Percentiles rank a stretch among this genome's conserved stretches.
Evolutionary conservation across 73 alveolate species (phyloP).

Genomic region (Paramecium sexaurelia): DNA sequence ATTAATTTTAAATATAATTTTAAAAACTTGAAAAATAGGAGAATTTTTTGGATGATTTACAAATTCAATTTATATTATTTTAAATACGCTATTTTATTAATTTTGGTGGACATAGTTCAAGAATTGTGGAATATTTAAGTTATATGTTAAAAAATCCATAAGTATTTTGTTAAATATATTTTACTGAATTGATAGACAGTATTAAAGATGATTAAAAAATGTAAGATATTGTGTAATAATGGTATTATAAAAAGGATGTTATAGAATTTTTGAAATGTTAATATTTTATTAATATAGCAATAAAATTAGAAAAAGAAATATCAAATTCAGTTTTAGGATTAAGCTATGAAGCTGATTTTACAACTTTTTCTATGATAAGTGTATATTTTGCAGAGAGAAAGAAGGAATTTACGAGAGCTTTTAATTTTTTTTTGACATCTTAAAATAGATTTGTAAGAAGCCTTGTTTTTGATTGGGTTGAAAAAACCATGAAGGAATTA

Average conservation of each 20-base stretch:
- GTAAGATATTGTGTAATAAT: neutral
- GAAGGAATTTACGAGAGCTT: neutral
- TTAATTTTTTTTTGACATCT: slow-evolving; percentile 5
- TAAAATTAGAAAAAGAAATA: neutral
- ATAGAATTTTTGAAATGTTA: slow-evolving; percentile 20
- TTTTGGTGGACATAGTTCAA: neutral
- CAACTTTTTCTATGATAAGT: neutral
- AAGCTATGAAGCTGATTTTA: slow-evolving; percentile 13
- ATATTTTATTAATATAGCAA: neutral
- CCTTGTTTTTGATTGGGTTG: neutral
- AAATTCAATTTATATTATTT: neutral
- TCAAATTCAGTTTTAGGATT: neutral
- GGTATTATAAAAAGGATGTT: neutral
- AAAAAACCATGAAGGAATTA: neutral
- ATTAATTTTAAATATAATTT: neutral
- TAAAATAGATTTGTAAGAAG: neutral
- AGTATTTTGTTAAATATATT: neutral
- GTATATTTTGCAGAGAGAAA: slow-evolving; percentile 5
- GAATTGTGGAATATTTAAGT: neutral
- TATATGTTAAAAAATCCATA: neutral
- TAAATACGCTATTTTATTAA: neutral
- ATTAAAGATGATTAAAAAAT: neutral
- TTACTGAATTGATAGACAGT: neutral
- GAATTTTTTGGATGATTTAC: neutral
- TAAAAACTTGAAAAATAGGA: neutral